Base-by-base conservation (phyloP, 805 yeast species). In the Saccharomycopsis babjevae region DNA sequence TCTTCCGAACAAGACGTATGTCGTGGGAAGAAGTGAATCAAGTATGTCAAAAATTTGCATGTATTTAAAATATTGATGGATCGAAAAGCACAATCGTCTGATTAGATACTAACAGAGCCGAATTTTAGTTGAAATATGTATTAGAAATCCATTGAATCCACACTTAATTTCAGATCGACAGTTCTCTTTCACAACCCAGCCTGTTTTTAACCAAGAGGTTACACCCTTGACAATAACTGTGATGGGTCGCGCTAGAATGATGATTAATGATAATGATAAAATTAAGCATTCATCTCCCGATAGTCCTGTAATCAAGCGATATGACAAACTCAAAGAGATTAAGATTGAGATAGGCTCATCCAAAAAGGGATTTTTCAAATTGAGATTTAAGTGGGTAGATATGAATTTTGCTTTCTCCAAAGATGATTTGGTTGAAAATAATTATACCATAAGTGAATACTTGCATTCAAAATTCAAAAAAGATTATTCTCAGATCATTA, bases 1-100 rank as follows among this genome's bases (percentile, higher is more conserved):
- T 30, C 56, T 61, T 18, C 63, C 63, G 3, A 43, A 36, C 25
- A 61, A 58, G 50, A 46, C 55, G 7, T 61, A 61, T 50, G 22
- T 46, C 3, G 54, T 61, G 7, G 63, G 63, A 18, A 54, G 63
- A 38, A 32, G 50, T 18, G 50, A 20, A 36, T 46, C 57, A 15
- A 25, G 62, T 59, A 30, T 42, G 59, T 46, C 42, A 11, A 25
- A 59, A 55, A 28, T 40, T 46, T 56, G 20, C 6, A 28, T 28
- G 18, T 30, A 5, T 20, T n/a, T 30, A n/a, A 18, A 8, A 7
- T 6, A 18, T 16, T 34, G 3, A 28, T 42, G 28, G 18, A 18
- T 22, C 28, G 18, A 39, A 5, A 10, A 2, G 16, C 16, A n/a
- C n/a, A n/a, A n/a, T n/a, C 6, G 6, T 3, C 32, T 28, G 6